Percentiles rank a stretch among this genome's conserved stretches.
Evolutionary conservation across 305 asterid genomes (phyloP).

Genomic region (Solanum hybrid): DNA sequence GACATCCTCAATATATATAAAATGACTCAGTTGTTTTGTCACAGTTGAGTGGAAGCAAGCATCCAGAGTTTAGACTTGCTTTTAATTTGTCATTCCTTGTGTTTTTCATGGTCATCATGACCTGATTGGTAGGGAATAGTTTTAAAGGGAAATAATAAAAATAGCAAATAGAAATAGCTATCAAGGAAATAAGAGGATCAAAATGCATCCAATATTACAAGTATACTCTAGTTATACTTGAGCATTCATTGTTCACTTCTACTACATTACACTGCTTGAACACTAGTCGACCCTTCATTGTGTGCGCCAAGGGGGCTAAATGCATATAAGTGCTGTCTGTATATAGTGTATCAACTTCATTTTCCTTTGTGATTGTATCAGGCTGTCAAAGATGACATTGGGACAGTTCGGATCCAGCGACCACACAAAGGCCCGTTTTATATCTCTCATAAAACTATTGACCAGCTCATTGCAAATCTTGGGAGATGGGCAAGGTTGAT

Average conservation of each 20-base stretch:
- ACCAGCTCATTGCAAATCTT: constrained; percentile 90
- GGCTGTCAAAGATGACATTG: constrained; percentile 94
- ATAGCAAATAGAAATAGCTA: background rate
- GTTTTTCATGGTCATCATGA: background rate
- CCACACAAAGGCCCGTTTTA: constrained; percentile 96
- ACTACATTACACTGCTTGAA: constrained; percentile 1
- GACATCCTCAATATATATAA: background rate
- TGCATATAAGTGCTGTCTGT: background rate
- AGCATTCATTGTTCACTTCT: background rate
- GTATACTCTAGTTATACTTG: background rate
- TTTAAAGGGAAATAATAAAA: background rate
- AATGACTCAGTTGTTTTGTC: background rate
- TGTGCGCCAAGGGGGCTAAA: background rate
- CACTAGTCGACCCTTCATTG: background rate
- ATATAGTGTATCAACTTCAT: background rate
- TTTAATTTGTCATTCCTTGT: background rate
- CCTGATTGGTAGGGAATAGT: background rate
- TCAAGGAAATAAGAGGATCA: background rate
- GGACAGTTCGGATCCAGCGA: constrained; percentile 78
- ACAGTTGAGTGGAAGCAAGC: background rate
- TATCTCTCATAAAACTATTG: constrained; percentile 79
- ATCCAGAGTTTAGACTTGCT: background rate
- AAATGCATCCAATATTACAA: background rate
- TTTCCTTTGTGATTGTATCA: constrained; percentile 20
- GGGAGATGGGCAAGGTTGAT: constrained; percentile 96